Evolutionary conservation across 192 early-diverging fungal species (phyloP).

Genomic region (Phycomyces nitens): DNA sequence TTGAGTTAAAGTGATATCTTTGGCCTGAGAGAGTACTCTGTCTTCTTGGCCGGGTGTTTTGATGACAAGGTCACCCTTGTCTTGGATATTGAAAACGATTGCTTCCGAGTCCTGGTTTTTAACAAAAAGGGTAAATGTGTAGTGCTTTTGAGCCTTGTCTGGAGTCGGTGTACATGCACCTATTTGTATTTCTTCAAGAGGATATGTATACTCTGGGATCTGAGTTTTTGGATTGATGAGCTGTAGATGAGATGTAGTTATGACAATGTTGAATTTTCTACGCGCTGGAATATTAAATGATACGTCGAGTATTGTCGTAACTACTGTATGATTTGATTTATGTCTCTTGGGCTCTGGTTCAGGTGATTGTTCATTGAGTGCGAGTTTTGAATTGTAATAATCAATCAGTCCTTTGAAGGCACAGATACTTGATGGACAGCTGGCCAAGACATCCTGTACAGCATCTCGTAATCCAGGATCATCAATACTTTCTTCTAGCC

Average conservation of each 20-base stretch:
- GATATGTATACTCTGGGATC: not conserved
- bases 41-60: no score
- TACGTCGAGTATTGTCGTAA: not conserved
- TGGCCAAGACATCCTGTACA: conserved; percentile 1
- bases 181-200: not conserved
- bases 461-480: conserved; percentile 10
- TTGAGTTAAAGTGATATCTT: no score
- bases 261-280: conserved; percentile 3
- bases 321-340: not conserved
- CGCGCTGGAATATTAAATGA: conserved; percentile 11
- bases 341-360: not conserved
- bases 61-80: not conserved
- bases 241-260: not conserved
- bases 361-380: not conserved
- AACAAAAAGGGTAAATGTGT: not conserved
- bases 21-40: no score
- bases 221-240: conserved; percentile 4
- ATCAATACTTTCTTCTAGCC: conserved; percentile 9
- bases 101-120: not conserved
- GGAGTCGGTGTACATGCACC: conserved; percentile 12
- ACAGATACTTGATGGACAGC: not conserved
- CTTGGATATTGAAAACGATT: not conserved
- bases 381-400: not conserved
- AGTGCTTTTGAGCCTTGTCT: not conserved
- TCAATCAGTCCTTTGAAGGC: conserved; percentile 4